Evolutionary conservation across 306 rosid species (phyloP), one percentile per base, ranked within the genome.

Genomic region (Luffa acutangula): DNA sequence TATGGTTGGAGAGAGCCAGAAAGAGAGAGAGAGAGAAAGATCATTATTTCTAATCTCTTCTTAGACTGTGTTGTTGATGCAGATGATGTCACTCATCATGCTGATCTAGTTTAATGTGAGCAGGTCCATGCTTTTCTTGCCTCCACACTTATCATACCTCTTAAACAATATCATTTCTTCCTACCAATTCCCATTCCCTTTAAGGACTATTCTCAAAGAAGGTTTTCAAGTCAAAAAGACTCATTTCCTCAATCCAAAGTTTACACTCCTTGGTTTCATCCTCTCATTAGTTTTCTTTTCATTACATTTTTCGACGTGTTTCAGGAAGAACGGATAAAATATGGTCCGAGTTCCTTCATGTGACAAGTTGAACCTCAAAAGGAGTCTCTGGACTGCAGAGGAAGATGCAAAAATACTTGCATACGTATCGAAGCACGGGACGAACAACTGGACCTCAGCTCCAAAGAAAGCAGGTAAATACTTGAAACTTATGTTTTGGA

Each of bases 111-210:
- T 91, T 84, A 85, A 86, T 84, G 83, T 80, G 81, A 85, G 85
- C 83, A 83, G 71, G 65, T 54, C 51, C 96, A 91, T 84, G 87
- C 97, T 85, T 92, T 87, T 85, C 87, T 79, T 90, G 97, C 95
- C 83, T 94, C 83, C 85, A 84, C 80, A 48, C 88, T 81, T 87
- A 82, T 82, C 70, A 82, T 82, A 87, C 93, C 88, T 86, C 88
- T 84, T 85, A 90, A 86, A 87, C 78, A 82, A 75, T 75, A 84
- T 67, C 73, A 48, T 84, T 20, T 76, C 74, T 84, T 77, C 34
- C 78, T 79, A 86, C 80, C 80, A 78, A 83, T 77, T 79, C 86
- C 80, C 80, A 78, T 84, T 77, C 82, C 83, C 80, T 80, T 34
- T 87, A 80, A 86, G 81, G 83, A 78, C 85, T 83, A 79, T 85